Conservation (phyloP, 352 stramenopile genomes). For the Pythium dissotocum region DNA sequence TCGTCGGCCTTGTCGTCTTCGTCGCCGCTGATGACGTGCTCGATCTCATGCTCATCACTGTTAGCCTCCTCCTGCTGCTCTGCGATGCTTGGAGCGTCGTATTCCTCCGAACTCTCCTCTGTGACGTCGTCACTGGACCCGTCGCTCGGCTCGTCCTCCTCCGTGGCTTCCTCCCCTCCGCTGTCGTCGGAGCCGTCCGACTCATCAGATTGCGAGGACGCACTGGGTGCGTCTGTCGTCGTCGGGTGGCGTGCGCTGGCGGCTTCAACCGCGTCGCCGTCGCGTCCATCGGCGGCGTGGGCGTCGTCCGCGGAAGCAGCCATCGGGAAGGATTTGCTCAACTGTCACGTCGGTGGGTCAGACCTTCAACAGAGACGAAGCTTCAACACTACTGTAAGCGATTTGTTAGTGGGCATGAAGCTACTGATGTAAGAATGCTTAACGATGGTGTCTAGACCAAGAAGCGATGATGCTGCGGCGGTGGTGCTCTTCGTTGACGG, state of each 20-base stretch:
- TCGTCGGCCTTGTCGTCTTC: background rate
- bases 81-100: background rate
- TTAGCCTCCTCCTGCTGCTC: background rate
- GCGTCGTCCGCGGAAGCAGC: background rate
- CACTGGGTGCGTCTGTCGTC: no score
- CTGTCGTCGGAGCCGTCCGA: background rate
- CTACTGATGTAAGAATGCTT: no score
- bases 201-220: no score
- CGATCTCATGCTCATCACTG: background rate
- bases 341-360: background rate
- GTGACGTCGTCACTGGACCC: background rate
- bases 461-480: constrained; percentile 17
- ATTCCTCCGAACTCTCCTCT: background rate
- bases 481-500: constrained; percentile 21
- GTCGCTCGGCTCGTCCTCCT: background rate
- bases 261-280: background rate
- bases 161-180: background rate
- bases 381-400: background rate
- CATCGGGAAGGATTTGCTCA: no score
- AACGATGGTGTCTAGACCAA: no score
- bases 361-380: background rate
- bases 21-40: background rate
- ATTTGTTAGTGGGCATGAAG: no score
- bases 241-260: no score
- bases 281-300: background rate